Evolutionary conservation across 495 filamentous ascomycete species (phyloP).

Genomic region (Elaphomyces granulatus): DNA sequence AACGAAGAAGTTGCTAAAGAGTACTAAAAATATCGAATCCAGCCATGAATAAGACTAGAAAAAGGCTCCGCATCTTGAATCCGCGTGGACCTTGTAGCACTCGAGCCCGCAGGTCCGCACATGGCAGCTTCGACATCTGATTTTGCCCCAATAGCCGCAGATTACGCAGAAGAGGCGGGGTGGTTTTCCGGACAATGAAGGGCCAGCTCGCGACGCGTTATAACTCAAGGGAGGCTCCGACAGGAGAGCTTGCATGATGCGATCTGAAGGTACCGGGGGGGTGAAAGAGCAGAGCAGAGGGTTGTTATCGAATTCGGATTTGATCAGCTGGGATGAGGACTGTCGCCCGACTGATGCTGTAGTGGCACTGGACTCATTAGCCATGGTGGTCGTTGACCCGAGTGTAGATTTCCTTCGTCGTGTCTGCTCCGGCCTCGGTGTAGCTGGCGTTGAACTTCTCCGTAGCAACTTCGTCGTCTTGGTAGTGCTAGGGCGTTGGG

Average conservation of each 20-base stretch:
- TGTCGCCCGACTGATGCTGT: slow-evolving; percentile 14
- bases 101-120: slow-evolving; percentile 65
- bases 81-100: slow-evolving; percentile 66
- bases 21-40: no score
- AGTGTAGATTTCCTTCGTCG: slow-evolving; percentile 5
- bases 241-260: slow-evolving; percentile 52
- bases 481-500: slow-evolving; percentile 5
- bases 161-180: slow-evolving; percentile 66
- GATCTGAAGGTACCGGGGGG: slow-evolving; percentile 48
- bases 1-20: no score
- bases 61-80: slow-evolving; percentile 61
- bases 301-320: slow-evolving; percentile 39
- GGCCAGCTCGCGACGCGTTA: slow-evolving; percentile 52
- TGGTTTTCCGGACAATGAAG: slow-evolving; percentile 39
- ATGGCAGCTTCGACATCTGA: slow-evolving; percentile 74
- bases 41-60: slow-evolving; percentile 15
- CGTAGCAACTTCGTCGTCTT: slow-evolving; percentile 15
- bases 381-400: slow-evolving; percentile 7
- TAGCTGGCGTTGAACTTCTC: slow-evolving; percentile 27
- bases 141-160: slow-evolving; percentile 86
- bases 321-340: slow-evolving; percentile 26
- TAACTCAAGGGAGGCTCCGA: slow-evolving; percentile 65
- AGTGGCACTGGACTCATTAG: slow-evolving; percentile 11
- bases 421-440: slow-evolving; percentile 12
- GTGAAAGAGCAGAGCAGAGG: slow-evolving; percentile 47